A percentile compares a stretch with the other conserved stretches of the same genome.
phyloP scores from a whole-genome alignment of 2,329 filamentous ascomycete genomes.

The Penicillium sp. region DNA sequence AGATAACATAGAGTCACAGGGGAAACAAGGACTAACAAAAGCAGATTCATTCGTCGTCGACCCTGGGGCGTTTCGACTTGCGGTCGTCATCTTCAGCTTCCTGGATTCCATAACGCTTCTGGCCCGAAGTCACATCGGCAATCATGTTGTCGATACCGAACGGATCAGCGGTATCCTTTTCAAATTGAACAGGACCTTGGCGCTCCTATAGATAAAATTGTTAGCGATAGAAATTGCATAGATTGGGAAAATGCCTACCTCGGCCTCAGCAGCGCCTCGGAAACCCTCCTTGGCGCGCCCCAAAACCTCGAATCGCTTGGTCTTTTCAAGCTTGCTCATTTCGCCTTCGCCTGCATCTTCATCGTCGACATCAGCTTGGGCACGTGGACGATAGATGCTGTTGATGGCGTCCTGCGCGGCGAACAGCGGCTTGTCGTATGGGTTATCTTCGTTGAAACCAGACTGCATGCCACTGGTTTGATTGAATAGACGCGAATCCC shows the following conservation, averaged over 20 bases:
- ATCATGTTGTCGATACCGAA: constrained; percentile 96
- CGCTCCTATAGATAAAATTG: constrained; percentile 54
- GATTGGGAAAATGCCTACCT: constrained; percentile 54
- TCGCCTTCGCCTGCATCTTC: constrained; percentile 77
- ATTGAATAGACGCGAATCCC: constrained; percentile 93
- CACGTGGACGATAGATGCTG: constrained; percentile 84
- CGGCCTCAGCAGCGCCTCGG: constrained; percentile 75
- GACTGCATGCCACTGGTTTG: constrained; percentile 85
- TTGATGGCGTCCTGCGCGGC: constrained; percentile 92
- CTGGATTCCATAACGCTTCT: constrained; percentile 48
- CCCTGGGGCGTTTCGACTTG: constrained; percentile 67
- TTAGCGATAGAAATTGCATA: not conserved
- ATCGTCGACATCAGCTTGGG: constrained; percentile 69
- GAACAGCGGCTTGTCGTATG: constrained; percentile 95
- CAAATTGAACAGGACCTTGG: constrained; percentile 93
- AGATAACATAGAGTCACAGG: constrained; percentile 16
- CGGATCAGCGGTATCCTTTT: constrained; percentile 81
- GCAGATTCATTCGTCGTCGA: constrained; percentile 63
- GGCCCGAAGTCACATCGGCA: constrained; percentile 64
- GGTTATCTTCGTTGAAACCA: constrained; percentile 96
- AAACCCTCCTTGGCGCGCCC: constrained; percentile 83
- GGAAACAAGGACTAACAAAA: constrained; percentile 9
- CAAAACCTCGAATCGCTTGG: constrained; percentile 81
- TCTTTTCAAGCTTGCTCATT: constrained; percentile 84
- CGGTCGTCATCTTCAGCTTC: constrained; percentile 39